These are phyloP conservation scores for Pyrus communis DNA, from an alignment of 306 rosid genomes.

Conservation along the genomic window DNA sequence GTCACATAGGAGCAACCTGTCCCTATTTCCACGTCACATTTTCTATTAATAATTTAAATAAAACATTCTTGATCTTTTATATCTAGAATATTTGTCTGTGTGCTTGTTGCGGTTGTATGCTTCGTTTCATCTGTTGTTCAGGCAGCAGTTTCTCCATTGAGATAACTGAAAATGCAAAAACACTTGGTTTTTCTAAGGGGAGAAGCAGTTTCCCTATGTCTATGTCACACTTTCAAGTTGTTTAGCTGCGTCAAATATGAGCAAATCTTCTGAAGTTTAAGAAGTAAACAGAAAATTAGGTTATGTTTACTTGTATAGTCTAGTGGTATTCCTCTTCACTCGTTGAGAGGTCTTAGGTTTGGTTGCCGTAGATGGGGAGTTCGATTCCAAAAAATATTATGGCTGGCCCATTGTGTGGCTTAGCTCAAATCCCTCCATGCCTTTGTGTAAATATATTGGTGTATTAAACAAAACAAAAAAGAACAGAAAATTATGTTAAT, in stretches of 20 bases:
- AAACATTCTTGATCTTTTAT: too few relatives aligned
- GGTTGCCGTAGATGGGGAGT: too few relatives aligned
- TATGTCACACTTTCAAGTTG: background rate
- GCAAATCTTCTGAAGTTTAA: background rate
- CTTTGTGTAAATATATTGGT: too few relatives aligned
- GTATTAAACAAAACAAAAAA: too few relatives aligned
- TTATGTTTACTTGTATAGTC: too few relatives aligned
- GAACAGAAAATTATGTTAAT: background rate
- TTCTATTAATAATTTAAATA: background rate
- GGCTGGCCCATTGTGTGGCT: too few relatives aligned
- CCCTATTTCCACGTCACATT: background rate
- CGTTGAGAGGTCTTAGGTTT: too few relatives aligned
- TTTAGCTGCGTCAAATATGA: background rate
- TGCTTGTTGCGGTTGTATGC: background rate
- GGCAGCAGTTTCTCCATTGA: background rate
- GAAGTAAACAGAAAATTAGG: background rate
- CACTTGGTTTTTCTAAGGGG: background rate
- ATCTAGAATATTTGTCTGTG: background rate
- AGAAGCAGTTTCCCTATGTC: background rate
- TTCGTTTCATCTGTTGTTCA: background rate
- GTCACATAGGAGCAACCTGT: too few relatives aligned
- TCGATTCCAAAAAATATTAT: too few relatives aligned
- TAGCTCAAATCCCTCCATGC: too few relatives aligned
- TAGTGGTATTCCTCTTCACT: too few relatives aligned
- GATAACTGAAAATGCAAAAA: background rate